Evolutionary conservation across 1,284 basidiomycete genomes (phyloP).

Genomic region (Austroboletus novae-zelandiae): DNA sequence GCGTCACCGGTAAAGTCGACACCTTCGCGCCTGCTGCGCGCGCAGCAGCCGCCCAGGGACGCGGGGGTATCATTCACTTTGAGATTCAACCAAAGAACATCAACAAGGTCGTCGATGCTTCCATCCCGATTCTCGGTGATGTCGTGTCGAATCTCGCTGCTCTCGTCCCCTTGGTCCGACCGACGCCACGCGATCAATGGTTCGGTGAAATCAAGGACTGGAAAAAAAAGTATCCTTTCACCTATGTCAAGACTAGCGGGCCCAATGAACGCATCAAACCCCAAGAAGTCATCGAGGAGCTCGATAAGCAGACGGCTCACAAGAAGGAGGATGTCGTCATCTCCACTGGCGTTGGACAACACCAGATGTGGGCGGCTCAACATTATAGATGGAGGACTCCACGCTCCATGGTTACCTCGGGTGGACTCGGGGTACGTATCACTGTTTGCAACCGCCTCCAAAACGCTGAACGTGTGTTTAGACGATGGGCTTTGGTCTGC

Average conservation of each 20-base stretch:
- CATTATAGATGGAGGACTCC: slow-evolving; percentile 90
- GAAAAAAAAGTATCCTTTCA: slow-evolving; percentile 92
- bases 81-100: slow-evolving; percentile 99
- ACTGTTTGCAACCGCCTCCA: background rate
- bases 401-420: slow-evolving; percentile 91
- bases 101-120: slow-evolving; percentile 97
- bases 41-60: slow-evolving; percentile 82
- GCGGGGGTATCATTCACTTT: slow-evolving; percentile 98
- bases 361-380: slow-evolving; percentile 99
- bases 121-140: slow-evolving; percentile 92
- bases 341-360: slow-evolving; percentile 95
- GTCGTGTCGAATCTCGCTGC: slow-evolving; percentile 81
- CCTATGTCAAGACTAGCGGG: slow-evolving; percentile 65
- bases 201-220: slow-evolving; percentile 78
- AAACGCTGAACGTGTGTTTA: slow-evolving; percentile 29
- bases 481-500: slow-evolving; percentile 98
- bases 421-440: slow-evolving; percentile 83
- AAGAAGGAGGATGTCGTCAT: slow-evolving; percentile 89
- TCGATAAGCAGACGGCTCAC: slow-evolving; percentile 72
- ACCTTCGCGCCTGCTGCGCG: slow-evolving; percentile 89
- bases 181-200: slow-evolving; percentile 73
- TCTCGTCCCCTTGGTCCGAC: slow-evolving; percentile 78
- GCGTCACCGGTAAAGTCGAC: slow-evolving; percentile 91
- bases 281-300: slow-evolving; percentile 93
- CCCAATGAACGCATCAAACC: slow-evolving; percentile 83